Conservation (phyloP, 441 rosid species). For the Biscutella laevigata region DNA sequence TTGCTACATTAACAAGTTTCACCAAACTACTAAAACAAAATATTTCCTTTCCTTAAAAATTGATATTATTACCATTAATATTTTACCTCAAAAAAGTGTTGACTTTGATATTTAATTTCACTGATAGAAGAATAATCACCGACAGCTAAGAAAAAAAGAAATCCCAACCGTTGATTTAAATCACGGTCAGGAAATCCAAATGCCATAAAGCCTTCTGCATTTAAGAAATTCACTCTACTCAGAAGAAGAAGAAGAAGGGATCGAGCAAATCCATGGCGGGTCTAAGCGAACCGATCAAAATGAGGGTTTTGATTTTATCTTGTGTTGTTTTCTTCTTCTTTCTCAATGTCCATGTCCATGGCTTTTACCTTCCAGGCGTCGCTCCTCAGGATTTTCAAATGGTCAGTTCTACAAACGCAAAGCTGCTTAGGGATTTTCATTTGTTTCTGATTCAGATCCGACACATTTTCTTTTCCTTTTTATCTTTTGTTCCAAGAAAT, state of each 20-base stretch:
- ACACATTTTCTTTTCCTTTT: too few species aligned
- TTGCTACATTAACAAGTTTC: slow-evolving; percentile 19
- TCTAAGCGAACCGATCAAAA: too few species aligned
- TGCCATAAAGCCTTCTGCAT: background rate
- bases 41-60: background rate
- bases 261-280: slow-evolving; percentile 42
- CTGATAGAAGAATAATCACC: slow-evolving; percentile 6
- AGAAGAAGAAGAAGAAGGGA: slow-evolving; percentile 8
- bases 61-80: too few species aligned
- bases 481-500: too few species aligned
- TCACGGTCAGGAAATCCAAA: slow-evolving; percentile 2
- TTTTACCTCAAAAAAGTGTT: background rate
- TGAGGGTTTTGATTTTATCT: slow-evolving; percentile 31
- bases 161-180: slow-evolving; percentile 10
- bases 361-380: slow-evolving; percentile 91
- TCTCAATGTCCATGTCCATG: slow-evolving; percentile 29
- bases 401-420: slow-evolving; percentile 34
- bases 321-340: slow-evolving; percentile 21
- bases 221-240: slow-evolving; percentile 13
- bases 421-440: background rate
- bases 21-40: background rate
- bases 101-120: slow-evolving; percentile 15
- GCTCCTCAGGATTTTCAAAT: slow-evolving; percentile 71
- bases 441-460: background rate
- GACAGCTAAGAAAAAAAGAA: slow-evolving; percentile 2